phyloP scores from a whole-genome alignment of 2,329 filamentous ascomycete genomes.

The Claviceps paspali region DNA sequence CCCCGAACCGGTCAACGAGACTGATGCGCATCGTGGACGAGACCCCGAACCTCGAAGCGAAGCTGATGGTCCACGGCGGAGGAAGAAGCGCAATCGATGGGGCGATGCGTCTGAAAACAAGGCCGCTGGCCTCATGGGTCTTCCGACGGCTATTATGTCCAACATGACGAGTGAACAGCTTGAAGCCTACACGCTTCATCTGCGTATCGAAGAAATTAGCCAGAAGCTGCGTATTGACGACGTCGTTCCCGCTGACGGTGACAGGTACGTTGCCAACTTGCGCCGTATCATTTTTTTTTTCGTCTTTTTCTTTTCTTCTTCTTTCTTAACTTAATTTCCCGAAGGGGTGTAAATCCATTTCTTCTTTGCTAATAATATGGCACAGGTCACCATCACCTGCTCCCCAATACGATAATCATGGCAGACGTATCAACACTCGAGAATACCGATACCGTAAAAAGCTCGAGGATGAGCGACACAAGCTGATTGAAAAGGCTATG shows the following conservation, averaged over 20 bases:
- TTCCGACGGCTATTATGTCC: constrained; percentile 89
- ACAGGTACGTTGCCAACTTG: constrained; percentile 49
- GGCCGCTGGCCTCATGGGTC: constrained; percentile 91
- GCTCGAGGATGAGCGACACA: constrained; percentile 96
- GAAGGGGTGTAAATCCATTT: not conserved
- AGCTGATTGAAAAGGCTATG: constrained; percentile 97
- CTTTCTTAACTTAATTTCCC: not conserved
- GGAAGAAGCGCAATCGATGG: constrained; percentile 99
- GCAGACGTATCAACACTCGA: constrained; percentile 96
- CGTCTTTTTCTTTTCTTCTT: not conserved
- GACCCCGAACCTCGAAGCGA: constrained; percentile 66
- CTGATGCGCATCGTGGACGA: constrained; percentile 69
- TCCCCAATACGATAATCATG: constrained; percentile 98
- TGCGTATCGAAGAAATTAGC: constrained; percentile 97
- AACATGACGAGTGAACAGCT: constrained; percentile 98
- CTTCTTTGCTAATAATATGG: constrained; percentile 5
- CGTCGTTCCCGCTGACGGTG: constrained; percentile 90
- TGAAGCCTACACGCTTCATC: constrained; percentile 88
- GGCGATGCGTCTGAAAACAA: constrained; percentile 97
- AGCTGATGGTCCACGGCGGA: constrained; percentile 64
- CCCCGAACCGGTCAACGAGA: constrained; percentile 15
- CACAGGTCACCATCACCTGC: constrained; percentile 82
- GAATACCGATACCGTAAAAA: constrained; percentile 97
- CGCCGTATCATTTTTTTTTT: not conserved
- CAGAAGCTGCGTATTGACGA: constrained; percentile 99